phyloP scores from a whole-genome alignment of 306 rosid species.

The Urtica urens region DNA sequence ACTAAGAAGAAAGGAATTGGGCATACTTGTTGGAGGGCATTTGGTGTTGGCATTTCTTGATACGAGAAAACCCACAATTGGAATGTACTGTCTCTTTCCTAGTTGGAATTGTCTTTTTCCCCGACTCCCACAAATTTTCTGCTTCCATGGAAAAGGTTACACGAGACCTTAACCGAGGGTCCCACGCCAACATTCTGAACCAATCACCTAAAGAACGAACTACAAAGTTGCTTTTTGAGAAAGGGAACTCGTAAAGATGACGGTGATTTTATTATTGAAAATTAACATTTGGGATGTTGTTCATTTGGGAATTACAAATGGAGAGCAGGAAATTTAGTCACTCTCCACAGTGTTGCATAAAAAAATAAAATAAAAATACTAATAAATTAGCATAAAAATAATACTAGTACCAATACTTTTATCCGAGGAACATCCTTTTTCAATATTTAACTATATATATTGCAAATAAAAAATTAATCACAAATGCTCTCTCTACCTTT shows the following conservation, averaged over 20 bases:
- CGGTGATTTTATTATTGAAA: no score
- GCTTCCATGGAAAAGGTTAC: background rate
- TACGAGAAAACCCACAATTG: constrained; percentile 6
- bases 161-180: background rate
- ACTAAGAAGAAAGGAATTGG: constrained; percentile 50
- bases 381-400: no score
- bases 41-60: constrained; percentile 8
- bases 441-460: no score
- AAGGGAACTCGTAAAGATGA: no score
- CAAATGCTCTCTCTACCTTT: background rate
- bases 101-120: background rate
- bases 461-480: background rate
- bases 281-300: no score
- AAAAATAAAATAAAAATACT: no score
- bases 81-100: background rate
- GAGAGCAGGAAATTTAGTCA: no score
- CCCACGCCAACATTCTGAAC: background rate
- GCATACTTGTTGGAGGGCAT: constrained; percentile 21
- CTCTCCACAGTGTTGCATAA: no score
- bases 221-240: constrained; percentile 10
- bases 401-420: no score
- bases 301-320: no score
- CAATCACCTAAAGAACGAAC: no score
- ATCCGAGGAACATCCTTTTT: no score
- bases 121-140: background rate